phyloP scores from a whole-genome alignment of 2,329 filamentous ascomycete species.

The Nemania abortiva region DNA sequence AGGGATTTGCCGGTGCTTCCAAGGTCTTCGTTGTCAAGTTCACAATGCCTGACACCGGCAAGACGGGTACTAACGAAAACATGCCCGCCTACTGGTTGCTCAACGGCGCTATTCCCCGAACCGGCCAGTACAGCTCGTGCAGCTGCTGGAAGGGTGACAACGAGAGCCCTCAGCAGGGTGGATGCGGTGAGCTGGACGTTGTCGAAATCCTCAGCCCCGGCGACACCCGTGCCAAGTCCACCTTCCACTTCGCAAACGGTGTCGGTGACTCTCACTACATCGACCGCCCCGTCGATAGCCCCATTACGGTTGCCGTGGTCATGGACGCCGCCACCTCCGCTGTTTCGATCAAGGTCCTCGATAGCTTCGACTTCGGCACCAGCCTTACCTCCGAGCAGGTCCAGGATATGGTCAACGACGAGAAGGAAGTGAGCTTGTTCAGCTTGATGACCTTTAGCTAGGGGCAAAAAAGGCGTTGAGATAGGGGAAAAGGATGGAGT shows the following conservation, averaged over 20 bases:
- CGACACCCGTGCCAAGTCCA: conserved; percentile 75
- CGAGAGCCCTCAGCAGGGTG: conserved; percentile 51
- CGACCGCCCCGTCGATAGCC: conserved; percentile 67
- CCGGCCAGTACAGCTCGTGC: conserved; percentile 77
- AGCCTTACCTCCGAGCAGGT: conserved; percentile 57
- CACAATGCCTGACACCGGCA: conserved; percentile 73
- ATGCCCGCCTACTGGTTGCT: conserved; percentile 83
- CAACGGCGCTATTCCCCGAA: conserved; percentile 78
- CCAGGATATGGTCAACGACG: conserved; percentile 47
- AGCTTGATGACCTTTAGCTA: conserved; percentile 47
- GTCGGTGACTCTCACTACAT: conserved; percentile 80
- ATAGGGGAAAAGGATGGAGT: neutral
- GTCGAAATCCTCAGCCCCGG: conserved; percentile 77
- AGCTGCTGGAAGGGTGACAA: conserved; percentile 73
- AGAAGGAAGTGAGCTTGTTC: conserved; percentile 43
- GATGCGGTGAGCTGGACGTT: conserved; percentile 82
- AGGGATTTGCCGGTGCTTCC: conserved; percentile 76
- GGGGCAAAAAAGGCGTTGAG: neutral
- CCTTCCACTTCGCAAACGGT: conserved; percentile 72
- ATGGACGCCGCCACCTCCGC: conserved; percentile 65
- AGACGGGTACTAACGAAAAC: conserved; percentile 67
- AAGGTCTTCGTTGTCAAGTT: conserved; percentile 83
- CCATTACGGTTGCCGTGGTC: conserved; percentile 74
- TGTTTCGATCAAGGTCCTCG: conserved; percentile 68
- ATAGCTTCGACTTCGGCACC: conserved; percentile 56